Evolutionary conservation across 202 grass and related monocot species (phyloP).

Genomic region (Panicum hallii): DNA sequence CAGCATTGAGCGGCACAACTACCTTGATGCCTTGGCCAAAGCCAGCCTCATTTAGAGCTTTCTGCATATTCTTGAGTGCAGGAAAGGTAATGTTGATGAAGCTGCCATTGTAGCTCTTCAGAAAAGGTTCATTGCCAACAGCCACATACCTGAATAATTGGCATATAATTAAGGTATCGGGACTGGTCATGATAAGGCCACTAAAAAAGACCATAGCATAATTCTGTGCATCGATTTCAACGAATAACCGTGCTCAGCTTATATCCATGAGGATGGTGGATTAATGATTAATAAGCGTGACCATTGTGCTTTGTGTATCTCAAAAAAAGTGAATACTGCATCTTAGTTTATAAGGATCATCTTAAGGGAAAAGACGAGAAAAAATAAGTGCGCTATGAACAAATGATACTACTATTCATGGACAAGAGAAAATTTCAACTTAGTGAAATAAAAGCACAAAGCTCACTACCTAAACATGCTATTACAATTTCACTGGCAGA

Average conservation of each 20-base stretch:
- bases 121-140: conserved; percentile 91
- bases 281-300: neutral
- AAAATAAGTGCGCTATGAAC: neutral
- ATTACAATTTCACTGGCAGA: neutral
- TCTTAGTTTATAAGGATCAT: neutral
- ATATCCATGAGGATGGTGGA: neutral
- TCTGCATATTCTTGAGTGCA: conserved; percentile 79
- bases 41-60: conserved; percentile 71
- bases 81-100: conserved; percentile 83
- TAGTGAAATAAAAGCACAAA: neutral
- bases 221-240: neutral
- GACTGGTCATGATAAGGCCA: neutral
- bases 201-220: neutral
- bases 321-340: neutral
- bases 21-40: conserved; percentile 66
- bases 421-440: conserved; percentile 20
- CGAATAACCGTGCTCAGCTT: neutral
- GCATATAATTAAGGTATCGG: conserved; percentile 20
- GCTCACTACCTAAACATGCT: neutral
- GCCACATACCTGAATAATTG: conserved; percentile 75
- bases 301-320: neutral
- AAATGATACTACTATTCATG: neutral
- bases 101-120: conserved; percentile 72
- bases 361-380: neutral
- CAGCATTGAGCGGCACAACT: conserved; percentile 80